Base-by-base conservation (phyloP, 345 rosid genomes). In the Moricandia moricandioides region DNA sequence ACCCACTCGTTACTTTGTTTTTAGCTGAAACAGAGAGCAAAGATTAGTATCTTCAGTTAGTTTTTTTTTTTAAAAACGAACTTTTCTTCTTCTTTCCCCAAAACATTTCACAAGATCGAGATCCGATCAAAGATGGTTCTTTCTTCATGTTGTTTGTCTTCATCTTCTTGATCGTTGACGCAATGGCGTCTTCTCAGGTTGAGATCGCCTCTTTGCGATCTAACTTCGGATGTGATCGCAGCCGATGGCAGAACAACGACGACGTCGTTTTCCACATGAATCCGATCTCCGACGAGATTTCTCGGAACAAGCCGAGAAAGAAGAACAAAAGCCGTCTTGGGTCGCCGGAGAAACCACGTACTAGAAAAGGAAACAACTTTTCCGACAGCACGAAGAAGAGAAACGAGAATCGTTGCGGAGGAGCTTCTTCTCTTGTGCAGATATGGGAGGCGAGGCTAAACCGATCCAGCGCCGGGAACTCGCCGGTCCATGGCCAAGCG, bases 371-470 rank as follows among this genome's bases (percentile, higher is more conserved):
- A 5, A 56, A 11, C 54, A 39, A 10, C 18, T 52, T 52, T 72
- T 52, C 69, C 27, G 62, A 40, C 30, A 54, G 40, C 24, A 7
- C 40, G 24, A 21, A 21, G 60, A 61, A 58, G 61, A 74, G 67
- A 67, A 62, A 29, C 11, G 75, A 70, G 4, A 62, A 55, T 35
- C 72, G 47, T 2, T 21, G 24, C 24, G 91, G 35, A 69, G 74
- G 89, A 9, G 97, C 98, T 47, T 91, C 96, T 30, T 93, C 97
- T 8, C 96, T 93, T n/a, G 98, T 93, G 31, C 97, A 88, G 82
- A 89, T 91, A 63, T 93, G 98, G 96, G 97, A 93, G 80, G 92
- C 94, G 8, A 86, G 91, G 86, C 80, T 87, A 8, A 74, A 80
- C 24, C 83, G 70, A 35, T 80, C 83, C 55, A 80, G 68, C 47